phyloP scores from a whole-genome alignment of 441 rosid species.

The Breynia disticha region DNA sequence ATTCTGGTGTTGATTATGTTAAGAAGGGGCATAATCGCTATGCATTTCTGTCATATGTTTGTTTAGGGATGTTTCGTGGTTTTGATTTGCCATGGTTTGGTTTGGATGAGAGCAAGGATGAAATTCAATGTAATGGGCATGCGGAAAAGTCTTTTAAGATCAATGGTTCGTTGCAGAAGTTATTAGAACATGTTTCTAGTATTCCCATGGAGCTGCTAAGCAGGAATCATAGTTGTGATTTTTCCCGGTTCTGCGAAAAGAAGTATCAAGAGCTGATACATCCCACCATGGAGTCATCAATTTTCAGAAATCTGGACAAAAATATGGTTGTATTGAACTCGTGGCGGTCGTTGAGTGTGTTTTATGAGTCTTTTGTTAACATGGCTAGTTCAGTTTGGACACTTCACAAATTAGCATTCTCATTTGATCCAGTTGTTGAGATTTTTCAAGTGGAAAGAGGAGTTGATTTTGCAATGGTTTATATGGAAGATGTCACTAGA shows the following conservation, averaged over 20 bases:
- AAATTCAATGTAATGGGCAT: constrained; percentile 28
- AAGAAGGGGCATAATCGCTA: constrained; percentile 50
- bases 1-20: constrained; percentile 41
- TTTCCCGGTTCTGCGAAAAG: constrained; percentile 49
- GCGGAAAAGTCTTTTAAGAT: constrained; percentile 19
- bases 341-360: constrained; percentile 47
- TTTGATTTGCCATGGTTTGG: constrained; percentile 47
- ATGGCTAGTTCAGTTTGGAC: constrained; percentile 84
- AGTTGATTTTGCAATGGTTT: constrained; percentile 61
- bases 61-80: constrained; percentile 67
- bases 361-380: constrained; percentile 49
- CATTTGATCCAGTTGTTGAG: constrained; percentile 53
- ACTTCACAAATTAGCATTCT: constrained; percentile 74
- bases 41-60: constrained; percentile 69
- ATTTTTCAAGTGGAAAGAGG: constrained; percentile 59
- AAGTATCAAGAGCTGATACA: constrained; percentile 71
- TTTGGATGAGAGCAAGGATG: constrained; percentile 22
- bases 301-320: constrained; percentile 47
- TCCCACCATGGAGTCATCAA: constrained; percentile 66
- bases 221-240: constrained; percentile 42
- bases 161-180: constrained; percentile 33
- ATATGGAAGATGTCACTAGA: constrained; percentile 62
- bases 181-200: constrained; percentile 48
- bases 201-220: constrained; percentile 40
- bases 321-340: constrained; percentile 46